These are phyloP conservation scores for Inga oerstediana DNA, from an alignment of 306 rosid genomes.

Conservation along the genomic window DNA sequence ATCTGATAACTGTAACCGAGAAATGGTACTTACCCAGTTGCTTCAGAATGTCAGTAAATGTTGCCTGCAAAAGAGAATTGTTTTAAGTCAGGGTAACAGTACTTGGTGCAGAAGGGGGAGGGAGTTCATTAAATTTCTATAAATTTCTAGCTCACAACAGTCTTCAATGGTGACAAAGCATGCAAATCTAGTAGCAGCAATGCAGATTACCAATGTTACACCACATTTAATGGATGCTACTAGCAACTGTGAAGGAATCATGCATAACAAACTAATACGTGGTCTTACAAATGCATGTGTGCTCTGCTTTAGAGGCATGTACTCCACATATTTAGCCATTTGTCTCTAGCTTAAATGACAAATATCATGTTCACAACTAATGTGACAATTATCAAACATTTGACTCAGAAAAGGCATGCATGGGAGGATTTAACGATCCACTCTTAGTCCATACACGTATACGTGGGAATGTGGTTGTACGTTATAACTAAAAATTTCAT, in stretches of 20 bases:
- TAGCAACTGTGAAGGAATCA: neutral
- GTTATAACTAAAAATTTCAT: neutral
- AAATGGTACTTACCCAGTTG: conserved; percentile 63
- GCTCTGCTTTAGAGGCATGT: conserved; percentile 9
- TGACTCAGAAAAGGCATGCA: neutral
- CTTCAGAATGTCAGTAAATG: conserved; percentile 96
- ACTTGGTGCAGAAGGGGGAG: neutral
- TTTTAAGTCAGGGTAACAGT: conserved; percentile 18
- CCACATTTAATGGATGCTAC: conserved; percentile 5
- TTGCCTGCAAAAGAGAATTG: conserved; percentile 70
- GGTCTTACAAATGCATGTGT: conserved; percentile 23
- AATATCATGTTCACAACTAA: conserved; percentile 26
- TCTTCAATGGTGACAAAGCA: conserved; percentile 18
- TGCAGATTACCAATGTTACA: conserved; percentile 4
- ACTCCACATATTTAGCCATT: conserved; percentile 17
- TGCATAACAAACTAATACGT: conserved; percentile 1
- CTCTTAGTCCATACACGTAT: conserved; percentile 4
- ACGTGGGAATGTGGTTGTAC: neutral
- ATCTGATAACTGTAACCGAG: conserved; percentile 18
- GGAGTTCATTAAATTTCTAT: neutral
- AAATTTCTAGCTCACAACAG: conserved; percentile 2
- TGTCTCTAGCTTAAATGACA: neutral
- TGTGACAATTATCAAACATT: conserved; percentile 3
- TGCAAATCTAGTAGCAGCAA: conserved; percentile 7
- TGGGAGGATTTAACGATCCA: neutral